Evolutionary conservation across 371 early-diverging fungal genomes (phyloP).

Genomic region (Actinomortierella ambigua): DNA sequence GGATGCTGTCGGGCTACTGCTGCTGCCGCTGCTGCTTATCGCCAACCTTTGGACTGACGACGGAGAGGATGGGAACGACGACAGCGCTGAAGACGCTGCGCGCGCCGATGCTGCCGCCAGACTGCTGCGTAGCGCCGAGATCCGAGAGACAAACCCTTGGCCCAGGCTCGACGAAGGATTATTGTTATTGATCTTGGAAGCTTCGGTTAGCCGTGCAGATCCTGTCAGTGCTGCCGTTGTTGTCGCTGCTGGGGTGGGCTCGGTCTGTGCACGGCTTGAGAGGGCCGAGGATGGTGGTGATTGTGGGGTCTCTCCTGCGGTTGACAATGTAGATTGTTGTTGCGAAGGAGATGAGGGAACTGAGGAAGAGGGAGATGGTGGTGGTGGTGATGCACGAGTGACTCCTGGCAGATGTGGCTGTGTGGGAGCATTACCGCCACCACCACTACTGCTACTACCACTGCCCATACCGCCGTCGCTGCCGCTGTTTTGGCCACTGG

Average conservation of each 20-base stretch:
- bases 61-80: conserved; percentile 9
- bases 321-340: no score
- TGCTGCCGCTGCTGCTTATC: no score
- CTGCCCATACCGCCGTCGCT: conserved; percentile 2
- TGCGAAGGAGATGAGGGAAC: no score
- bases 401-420: no score
- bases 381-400: no score
- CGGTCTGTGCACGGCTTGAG: conserved; percentile 9
- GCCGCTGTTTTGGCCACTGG: conserved; percentile 5
- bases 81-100: conserved; percentile 25
- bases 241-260: conserved; percentile 6
- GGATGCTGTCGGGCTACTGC: no score
- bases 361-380: no score
- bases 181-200: no score
- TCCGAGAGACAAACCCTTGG: conserved; percentile 26
- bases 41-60: not conserved
- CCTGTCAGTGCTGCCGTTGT: conserved; percentile 1
- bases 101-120: conserved; percentile 37
- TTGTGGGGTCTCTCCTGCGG: no score
- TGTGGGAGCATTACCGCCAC: not conserved
- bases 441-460: not conserved
- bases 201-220: conserved; percentile 3
- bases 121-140: conserved; percentile 31
- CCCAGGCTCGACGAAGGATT: no score
- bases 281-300: not conserved